These are phyloP conservation scores for Mucor mucedo DNA, from an alignment of 371 early-diverging fungal genomes.

Conservation along the genomic window DNA sequence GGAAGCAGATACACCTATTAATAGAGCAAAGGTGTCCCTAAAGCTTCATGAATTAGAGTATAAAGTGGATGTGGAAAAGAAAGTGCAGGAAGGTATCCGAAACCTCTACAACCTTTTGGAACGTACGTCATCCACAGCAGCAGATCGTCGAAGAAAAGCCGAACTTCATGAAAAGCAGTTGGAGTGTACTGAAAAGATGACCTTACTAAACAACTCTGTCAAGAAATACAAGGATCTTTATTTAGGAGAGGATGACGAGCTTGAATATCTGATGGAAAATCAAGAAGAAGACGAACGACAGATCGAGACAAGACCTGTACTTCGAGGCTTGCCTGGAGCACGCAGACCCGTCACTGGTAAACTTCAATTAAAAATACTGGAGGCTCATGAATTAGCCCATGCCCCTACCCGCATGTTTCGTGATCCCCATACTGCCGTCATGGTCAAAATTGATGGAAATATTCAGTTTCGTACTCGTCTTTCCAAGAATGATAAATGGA, in stretches of 20 bases:
- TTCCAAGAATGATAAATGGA: conserved; percentile 68
- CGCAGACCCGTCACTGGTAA: conserved; percentile 76
- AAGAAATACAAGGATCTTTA: conserved; percentile 84
- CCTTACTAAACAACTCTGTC: conserved; percentile 74
- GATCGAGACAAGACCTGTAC: conserved; percentile 39
- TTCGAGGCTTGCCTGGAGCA: conserved; percentile 49
- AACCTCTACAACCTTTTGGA: conserved; percentile 53
- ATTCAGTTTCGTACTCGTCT: conserved; percentile 72
- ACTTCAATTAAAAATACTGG: conserved; percentile 65
- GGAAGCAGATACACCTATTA: conserved; percentile 77
- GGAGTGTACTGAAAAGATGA: conserved; percentile 83
- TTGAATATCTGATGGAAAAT: conserved; percentile 62
- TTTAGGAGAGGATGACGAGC: conserved; percentile 71
- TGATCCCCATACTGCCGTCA: conserved; percentile 68
- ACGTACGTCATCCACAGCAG: conserved; percentile 15
- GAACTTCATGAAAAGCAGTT: conserved; percentile 66
- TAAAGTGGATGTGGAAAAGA: conserved; percentile 88
- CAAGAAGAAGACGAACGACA: conserved; percentile 65
- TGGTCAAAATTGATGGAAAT: conserved; percentile 84
- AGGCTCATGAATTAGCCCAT: conserved; percentile 70
- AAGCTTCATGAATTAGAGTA: conserved; percentile 82
- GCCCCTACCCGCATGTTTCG: conserved; percentile 65
- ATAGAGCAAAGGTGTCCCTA: conserved; percentile 82
- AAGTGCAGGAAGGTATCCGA: conserved; percentile 75
- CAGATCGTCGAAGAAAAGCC: conserved; percentile 60